Evolutionary conservation across 139 green algal genomes (phyloP).

Genomic region (Chlorella sorokiniana): DNA sequence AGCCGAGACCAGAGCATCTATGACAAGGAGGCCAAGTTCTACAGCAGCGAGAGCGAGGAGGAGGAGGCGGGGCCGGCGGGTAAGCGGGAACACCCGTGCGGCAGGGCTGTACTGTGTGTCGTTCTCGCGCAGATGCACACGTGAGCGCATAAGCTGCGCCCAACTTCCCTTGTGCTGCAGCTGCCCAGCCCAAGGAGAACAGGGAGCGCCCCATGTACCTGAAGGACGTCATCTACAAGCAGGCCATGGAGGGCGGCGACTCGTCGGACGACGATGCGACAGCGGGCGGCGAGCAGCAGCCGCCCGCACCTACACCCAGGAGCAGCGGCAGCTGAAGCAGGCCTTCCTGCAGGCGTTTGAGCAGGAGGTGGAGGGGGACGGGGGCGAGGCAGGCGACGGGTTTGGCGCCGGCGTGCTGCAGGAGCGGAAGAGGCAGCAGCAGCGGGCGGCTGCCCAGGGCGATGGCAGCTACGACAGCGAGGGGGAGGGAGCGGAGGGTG

Average conservation of each 20-base stretch:
- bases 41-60: constrained; percentile 47
- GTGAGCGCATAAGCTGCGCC: neutral
- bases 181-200: constrained; percentile 23
- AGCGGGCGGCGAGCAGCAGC: neutral
- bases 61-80: constrained; percentile 45
- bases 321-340: constrained; percentile 76
- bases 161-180: neutral
- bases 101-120: neutral
- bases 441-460: neutral
- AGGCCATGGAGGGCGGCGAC: constrained; percentile 65
- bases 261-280: constrained; percentile 22
- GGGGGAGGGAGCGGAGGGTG: neutral
- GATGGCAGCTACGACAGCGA: neutral
- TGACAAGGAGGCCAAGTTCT: constrained; percentile 68
- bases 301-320: constrained; percentile 66
- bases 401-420: constrained; percentile 35
- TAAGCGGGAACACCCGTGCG: constrained; percentile 8
- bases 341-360: constrained; percentile 64
- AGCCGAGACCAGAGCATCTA: constrained; percentile 78
- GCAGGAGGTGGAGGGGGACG: constrained; percentile 16
- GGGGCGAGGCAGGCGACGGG: neutral
- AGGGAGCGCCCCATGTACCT: constrained; percentile 73
- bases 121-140: neutral
- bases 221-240: constrained; percentile 80
- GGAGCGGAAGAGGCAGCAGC: neutral